Conservation (phyloP, 75 land plant species). For the Pseudotsuga menziesii region DNA sequence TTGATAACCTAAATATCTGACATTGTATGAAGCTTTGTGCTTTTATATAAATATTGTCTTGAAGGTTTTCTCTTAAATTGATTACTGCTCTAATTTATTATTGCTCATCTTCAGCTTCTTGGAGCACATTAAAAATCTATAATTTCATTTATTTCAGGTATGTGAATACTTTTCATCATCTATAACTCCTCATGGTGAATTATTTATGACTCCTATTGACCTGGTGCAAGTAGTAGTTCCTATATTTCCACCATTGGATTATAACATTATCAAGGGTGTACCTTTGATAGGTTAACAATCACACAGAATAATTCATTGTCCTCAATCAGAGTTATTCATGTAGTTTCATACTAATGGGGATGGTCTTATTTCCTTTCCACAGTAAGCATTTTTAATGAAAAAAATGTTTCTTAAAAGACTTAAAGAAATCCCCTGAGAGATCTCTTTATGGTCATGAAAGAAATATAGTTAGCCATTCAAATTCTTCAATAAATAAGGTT, state of each 20-base stretch:
- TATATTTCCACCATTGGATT: slow-evolving; percentile 93
- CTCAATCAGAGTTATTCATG: slow-evolving; percentile 78
- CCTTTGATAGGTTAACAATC: slow-evolving; percentile 60
- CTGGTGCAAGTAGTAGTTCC: slow-evolving; percentile 89
- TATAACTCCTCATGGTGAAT: slow-evolving; percentile 45
- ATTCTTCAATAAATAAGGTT: no score
- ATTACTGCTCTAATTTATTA: background rate
- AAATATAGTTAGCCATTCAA: no score
- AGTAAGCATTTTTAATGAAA: slow-evolving; percentile 46
- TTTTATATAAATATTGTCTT: background rate
- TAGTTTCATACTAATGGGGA: slow-evolving; percentile 86
- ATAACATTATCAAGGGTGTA: slow-evolving; percentile 66
- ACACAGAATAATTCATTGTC: slow-evolving; percentile 63
- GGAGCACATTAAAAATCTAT: background rate
- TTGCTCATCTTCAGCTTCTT: background rate
- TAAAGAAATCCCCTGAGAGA: no score
- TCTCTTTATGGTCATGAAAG: no score
- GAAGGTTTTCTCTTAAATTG: background rate
- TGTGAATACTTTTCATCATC: slow-evolving; percentile 90
- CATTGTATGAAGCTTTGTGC: background rate
- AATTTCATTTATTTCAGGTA: slow-evolving; percentile 39
- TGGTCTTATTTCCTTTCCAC: slow-evolving; percentile 83
- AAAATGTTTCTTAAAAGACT: background rate
- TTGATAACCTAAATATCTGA: background rate
- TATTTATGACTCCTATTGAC: no score